phyloP scores from a whole-genome alignment of 2,329 filamentous ascomycete genomes.

The Stagonosporopsis rhizophila region DNA sequence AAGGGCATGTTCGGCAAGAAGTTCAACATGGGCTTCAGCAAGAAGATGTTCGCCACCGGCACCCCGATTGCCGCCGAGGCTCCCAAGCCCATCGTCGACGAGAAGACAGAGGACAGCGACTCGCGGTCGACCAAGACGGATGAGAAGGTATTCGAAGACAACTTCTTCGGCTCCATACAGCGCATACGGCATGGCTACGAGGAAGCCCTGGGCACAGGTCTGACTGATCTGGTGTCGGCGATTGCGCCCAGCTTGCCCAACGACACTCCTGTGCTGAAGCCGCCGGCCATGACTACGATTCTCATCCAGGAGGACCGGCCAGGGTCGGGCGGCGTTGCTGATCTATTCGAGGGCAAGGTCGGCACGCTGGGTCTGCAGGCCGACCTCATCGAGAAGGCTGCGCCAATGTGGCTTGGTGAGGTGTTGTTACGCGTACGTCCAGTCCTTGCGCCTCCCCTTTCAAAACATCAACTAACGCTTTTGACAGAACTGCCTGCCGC shows the following conservation, averaged over 20 bases:
- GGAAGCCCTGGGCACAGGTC: constrained; percentile 64
- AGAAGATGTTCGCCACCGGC: constrained; percentile 78
- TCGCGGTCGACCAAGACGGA: constrained; percentile 64
- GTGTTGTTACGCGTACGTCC: constrained; percentile 72
- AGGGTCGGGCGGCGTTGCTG: constrained; percentile 71
- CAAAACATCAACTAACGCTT: neutral
- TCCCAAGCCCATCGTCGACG: constrained; percentile 77
- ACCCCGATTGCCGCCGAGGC: constrained; percentile 65
- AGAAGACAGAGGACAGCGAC: constrained; percentile 72
- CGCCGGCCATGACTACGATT: constrained; percentile 69
- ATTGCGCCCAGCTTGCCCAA: constrained; percentile 73
- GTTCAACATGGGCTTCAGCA: constrained; percentile 79
- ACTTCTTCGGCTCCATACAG: constrained; percentile 74
- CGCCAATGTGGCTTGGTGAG: constrained; percentile 91
- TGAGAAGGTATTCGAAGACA: constrained; percentile 78
- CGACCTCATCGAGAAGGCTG: constrained; percentile 83
- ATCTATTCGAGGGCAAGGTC: constrained; percentile 90
- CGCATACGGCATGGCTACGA: constrained; percentile 77
- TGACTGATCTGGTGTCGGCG: constrained; percentile 63
- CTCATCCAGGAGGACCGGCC: constrained; percentile 71
- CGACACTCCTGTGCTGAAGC: constrained; percentile 78
- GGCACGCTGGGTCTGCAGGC: constrained; percentile 77
- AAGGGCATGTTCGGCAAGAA: constrained; percentile 79
- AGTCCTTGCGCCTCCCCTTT: neutral
- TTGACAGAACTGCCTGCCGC: constrained; percentile 74